Base-by-base conservation (phyloP, 2,329 filamentous ascomycete genomes). In the Sporothrix humicola region DNA sequence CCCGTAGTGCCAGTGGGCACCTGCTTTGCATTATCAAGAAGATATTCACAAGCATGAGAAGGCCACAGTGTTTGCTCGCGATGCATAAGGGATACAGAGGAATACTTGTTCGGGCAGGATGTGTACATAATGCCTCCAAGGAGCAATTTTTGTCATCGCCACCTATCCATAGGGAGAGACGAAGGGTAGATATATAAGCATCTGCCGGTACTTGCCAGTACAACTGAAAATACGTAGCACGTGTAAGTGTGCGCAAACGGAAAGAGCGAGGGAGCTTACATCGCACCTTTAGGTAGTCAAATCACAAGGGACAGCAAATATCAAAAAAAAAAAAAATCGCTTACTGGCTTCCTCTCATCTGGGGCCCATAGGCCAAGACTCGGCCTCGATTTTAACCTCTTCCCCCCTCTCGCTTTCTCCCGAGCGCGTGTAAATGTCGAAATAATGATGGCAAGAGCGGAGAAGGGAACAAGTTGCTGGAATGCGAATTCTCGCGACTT, bases 371-470 rank as follows among this genome's bases (percentile, higher is more conserved):
- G 26, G 56, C 56, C 56, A 37, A 59, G 23, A 8, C 37, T 23
- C 59, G 59, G 37, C 59, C 59, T 65, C 13, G 42, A 20, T 46
- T 44, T 65, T 20, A 65, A 46, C 17, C n/a, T 44, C 52, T 20
- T 15, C 7, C 26, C 31, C 31, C 3, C 12, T 20, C 26, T 63
- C 58, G 58, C 58, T 63, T 63, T 63, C 31, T 63, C 58, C 58
- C 58, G 15, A 42, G 26, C 26, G 58, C 15, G 58, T 44, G 9
- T 3, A 31, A 44, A 63, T 20, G 10, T 12, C 20, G 52, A 56
- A 56, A 37, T 20, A 56, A 20, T 23, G 48, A 17, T 44, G 23
- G 31, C 10, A 44, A 20, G 58, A 20, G 58, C 31, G 37, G 58
- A 63, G 58, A 44, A 61, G 37, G 58, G 31, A 9, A 31, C n/a